Evolutionary conservation across 2,329 filamentous ascomycete species (phyloP), one percentile per base, ranked within the genome.

Genomic region (Cladosporium sp.): DNA sequence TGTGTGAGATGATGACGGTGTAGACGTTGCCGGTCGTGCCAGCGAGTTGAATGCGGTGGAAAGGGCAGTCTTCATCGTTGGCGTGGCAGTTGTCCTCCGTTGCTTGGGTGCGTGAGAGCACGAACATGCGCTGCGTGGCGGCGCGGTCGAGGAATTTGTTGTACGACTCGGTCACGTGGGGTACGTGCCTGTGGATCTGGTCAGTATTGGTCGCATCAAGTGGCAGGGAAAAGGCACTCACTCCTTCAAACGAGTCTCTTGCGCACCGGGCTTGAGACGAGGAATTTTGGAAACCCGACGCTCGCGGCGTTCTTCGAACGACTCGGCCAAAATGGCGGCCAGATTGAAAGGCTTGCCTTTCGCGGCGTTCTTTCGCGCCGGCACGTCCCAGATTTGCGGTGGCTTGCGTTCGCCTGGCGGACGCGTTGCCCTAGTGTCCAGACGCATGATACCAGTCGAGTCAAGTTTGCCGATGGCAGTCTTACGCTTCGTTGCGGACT

Each of bases 21-120:
- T 85, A 84, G 15, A 84, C 66, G 56, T 84, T 84, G 13, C 81
- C 81, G 0, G 79, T 83, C 4, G 75, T 73, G 15, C 82, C 82
- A 27, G 79, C 78, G 43, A 85, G 74, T 18, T 76, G 67, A 47
- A 83, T 73, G 2, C 63, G 67, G 61, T 86, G 81, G 49, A 74
- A 66, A 0, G 73, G 77, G 1, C 63, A 65, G 2, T 73, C 66
- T 1, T 72, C 68, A 27, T 60, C 51, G 25, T 84, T 78, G 49
- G 77, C 68, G 0, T 73, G 76, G 2, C 63, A 64, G 7, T 73
- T 64, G 2, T 72, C 68, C 4, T 69, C 72, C 4, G 69, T 71
- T 32, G 63, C 60, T 8, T 75, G 67, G 43, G 62, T 69, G 38
- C 80, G 73, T 36, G 74, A 72, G 18, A 84, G 69, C 7, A 83